These are phyloP conservation scores for Lachancea quebecensis DNA, from an alignment of 805 yeast species.

Conservation along the genomic window DNA sequence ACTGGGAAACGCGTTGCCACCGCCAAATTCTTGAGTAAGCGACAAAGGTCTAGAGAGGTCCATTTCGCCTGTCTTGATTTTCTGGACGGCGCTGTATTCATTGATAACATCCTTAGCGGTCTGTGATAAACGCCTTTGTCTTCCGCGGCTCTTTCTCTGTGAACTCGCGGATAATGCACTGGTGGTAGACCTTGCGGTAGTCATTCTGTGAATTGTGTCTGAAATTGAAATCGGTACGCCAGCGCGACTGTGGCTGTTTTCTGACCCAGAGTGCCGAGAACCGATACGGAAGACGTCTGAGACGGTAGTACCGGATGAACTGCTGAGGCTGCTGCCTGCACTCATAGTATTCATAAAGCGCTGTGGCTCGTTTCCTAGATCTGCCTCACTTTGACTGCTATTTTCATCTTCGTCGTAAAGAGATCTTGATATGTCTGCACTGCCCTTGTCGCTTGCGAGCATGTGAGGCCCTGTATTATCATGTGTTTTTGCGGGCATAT, in stretches of 20 bases:
- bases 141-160: background rate
- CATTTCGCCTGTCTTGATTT: conserved; percentile 27
- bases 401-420: background rate
- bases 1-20: conserved; percentile 14
- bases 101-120: conserved; percentile 35
- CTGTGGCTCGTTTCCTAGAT: background rate
- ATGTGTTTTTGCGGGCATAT: no score
- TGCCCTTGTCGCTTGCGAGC: no score
- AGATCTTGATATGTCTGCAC: background rate
- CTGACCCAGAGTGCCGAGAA: background rate
- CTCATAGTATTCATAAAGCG: background rate
- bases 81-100: conserved; percentile 33
- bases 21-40: conserved; percentile 26
- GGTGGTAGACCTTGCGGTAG: background rate
- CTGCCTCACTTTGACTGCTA: background rate
- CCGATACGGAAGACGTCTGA: background rate
- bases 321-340: background rate
- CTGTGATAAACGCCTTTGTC: conserved; percentile 28
- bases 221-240: background rate
- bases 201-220: background rate
- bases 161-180: background rate
- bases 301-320: background rate
- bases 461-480: no score
- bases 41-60: conserved; percentile 28
- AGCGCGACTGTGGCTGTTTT: background rate